A percentile compares a stretch with the other conserved stretches of the same genome.
These are phyloP conservation scores for Brassica incana DNA, from an alignment of 345 rosid genomes.

Conservation along the genomic window DNA sequence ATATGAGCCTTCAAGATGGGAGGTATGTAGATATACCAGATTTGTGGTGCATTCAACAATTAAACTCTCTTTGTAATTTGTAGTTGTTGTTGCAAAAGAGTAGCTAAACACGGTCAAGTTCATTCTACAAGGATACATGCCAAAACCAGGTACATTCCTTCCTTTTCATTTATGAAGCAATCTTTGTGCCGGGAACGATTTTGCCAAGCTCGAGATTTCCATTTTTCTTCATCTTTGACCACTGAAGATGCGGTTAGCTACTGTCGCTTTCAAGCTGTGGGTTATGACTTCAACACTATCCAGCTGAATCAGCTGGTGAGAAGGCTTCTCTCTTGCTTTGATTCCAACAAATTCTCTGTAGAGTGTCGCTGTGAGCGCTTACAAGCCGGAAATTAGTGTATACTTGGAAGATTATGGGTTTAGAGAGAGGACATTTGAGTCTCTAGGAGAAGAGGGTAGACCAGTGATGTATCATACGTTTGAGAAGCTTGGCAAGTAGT, in stretches of 20 bases:
- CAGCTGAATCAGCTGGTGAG: neutral
- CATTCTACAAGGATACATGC: slow-evolving; percentile 42
- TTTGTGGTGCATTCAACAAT: too few relatives aligned
- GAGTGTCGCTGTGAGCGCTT: neutral
- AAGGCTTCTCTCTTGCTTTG: neutral
- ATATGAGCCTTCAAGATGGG: slow-evolving; percentile 86
- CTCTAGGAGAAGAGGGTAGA: too few relatives aligned
- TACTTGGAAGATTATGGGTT: neutral
- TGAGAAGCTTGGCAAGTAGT: too few relatives aligned
- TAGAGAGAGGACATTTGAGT: neutral
- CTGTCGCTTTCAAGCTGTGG: neutral
- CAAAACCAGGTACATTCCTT: slow-evolving; percentile 70
- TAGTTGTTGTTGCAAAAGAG: neutral
- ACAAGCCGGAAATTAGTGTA: neutral
- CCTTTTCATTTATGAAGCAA: slow-evolving; percentile 81
- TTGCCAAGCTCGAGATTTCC: slow-evolving; percentile 75
- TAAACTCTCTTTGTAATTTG: neutral
- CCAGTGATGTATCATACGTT: too few relatives aligned
- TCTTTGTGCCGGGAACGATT: slow-evolving; percentile 82
- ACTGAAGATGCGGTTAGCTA: neutral
- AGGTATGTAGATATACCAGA: slow-evolving; percentile 42
- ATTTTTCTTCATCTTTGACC: slow-evolving; percentile 58
- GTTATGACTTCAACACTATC: neutral
- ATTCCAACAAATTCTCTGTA: neutral
- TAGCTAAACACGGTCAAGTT: neutral